Evolutionary conservation across 306 rosid species (phyloP).

Genomic region (Vigna mungo): DNA sequence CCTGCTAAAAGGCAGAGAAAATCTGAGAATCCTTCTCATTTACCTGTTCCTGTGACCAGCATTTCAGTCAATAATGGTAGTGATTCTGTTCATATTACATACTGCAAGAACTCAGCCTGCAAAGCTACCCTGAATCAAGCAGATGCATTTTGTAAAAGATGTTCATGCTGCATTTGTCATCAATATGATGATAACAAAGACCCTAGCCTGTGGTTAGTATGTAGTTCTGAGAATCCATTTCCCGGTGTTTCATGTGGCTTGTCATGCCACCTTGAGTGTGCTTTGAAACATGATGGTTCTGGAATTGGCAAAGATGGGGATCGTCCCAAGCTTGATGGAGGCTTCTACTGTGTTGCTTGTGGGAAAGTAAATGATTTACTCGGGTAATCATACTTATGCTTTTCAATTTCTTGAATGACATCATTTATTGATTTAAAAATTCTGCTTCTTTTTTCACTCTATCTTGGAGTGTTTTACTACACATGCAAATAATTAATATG

Average conservation of each 20-base stretch:
- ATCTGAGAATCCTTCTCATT: slow-evolving; percentile 77
- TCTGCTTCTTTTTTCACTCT: slow-evolving; percentile 2
- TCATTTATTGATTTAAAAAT: slow-evolving; percentile 17
- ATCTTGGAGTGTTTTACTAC: slow-evolving; percentile 31
- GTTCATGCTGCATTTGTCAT: slow-evolving; percentile 91
- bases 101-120: slow-evolving; percentile 95
- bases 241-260: slow-evolving; percentile 83
- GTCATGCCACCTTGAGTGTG: slow-evolving; percentile 99
- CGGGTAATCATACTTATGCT: slow-evolving; percentile 63
- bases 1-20: slow-evolving; percentile 88
- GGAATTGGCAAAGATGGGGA: slow-evolving; percentile 67
- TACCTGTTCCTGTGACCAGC: slow-evolving; percentile 58
- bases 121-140: slow-evolving; percentile 70
- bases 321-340: slow-evolving; percentile 70
- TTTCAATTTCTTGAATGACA: slow-evolving; percentile 33
- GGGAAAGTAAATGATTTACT: slow-evolving; percentile 89
- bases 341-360: slow-evolving; percentile 84
- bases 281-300: slow-evolving; percentile 73
- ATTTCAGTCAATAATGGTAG: slow-evolving; percentile 52
- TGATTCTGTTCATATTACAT: slow-evolving; percentile 45
- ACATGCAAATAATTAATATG: neutral
- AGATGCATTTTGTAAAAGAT: slow-evolving; percentile 85
- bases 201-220: slow-evolving; percentile 94
- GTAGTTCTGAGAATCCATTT: slow-evolving; percentile 89
- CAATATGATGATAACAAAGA: slow-evolving; percentile 96